Evolutionary conservation across 306 rosid genomes (phyloP), one percentile per base, ranked within the genome.

Genomic region (Vigna nakashimae): DNA sequence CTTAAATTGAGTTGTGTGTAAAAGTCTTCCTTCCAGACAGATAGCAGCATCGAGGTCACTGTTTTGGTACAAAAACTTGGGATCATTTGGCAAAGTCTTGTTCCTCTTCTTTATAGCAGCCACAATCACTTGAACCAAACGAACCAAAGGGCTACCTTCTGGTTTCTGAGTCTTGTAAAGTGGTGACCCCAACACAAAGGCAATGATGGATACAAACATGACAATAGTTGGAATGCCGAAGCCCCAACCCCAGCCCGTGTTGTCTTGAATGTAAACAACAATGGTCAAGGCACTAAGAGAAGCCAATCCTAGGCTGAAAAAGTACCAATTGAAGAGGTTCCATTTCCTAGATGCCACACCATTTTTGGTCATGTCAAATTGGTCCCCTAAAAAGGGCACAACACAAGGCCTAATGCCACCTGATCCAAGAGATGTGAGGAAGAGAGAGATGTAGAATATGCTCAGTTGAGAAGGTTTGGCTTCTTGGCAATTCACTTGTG

Each of bases 171-270:
- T 83, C 4, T 43, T 87, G 55, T 93, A 90, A 4, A 91, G 85
- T 1, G 91, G 92, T 16, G 90, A 86, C 20, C 98, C 98, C 28
- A 87, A 24, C 10, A 90, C 79, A 78, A 93, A 93, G 36, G 86
- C 84, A 2, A 88, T 20, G 40, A 90, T 65, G 2, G 96, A 93
- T 15, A 93, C 11, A 8, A 88, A 45, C 97, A 90, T 91, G 59
- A 84, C 91, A 16, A 89, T 58, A 20, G 98, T 88, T 5, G 98
- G 98, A 16, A 91, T 80, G 12, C 90, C 98, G 55, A 91, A 79
- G 1, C 98, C 98, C 93, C 91, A 91, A 0, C 90, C 96, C 97
- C 96, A 93, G 2, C 97, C 90, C n/a, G 88, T 85, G 17, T 89
- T 85, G 42, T 93, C 98, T 83, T 93, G 97, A 53, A 91, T 76